These are phyloP conservation scores for Ampelocalamus luodianensis DNA, from an alignment of 176 grass and related monocot genomes.

Conservation along the genomic window DNA sequence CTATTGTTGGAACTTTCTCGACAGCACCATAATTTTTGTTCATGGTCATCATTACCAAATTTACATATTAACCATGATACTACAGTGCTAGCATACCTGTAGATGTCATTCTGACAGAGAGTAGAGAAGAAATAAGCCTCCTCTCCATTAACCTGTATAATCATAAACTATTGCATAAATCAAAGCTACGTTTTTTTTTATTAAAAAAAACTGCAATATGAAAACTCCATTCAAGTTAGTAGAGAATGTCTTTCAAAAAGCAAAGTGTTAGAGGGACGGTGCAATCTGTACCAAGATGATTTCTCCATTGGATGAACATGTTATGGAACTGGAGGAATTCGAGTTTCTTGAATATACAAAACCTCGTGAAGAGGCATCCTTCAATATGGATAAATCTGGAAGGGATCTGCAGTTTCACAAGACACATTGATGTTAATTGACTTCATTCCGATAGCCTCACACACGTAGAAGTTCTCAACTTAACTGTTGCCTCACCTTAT, in stretches of 20 bases:
- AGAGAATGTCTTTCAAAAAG: not conserved
- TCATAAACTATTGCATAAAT: slow-evolving; percentile 32
- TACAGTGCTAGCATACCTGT: slow-evolving; percentile 64
- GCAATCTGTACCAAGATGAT: slow-evolving; percentile 65
- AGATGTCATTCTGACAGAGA: slow-evolving; percentile 71
- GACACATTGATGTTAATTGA: slow-evolving; percentile 16
- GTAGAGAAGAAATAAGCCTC: slow-evolving; percentile 78
- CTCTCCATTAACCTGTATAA: slow-evolving; percentile 78
- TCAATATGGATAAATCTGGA: slow-evolving; percentile 84
- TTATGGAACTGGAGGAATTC: slow-evolving; percentile 56
- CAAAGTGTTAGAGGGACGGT: not conserved
- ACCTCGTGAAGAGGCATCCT: slow-evolving; percentile 67
- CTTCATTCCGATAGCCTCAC: slow-evolving; percentile 1
- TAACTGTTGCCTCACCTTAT: slow-evolving; percentile 62
- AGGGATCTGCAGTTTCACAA: slow-evolving; percentile 76
- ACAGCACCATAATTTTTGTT: not conserved
- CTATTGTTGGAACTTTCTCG: not conserved
- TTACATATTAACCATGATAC: slow-evolving; percentile 28
- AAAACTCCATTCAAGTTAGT: slow-evolving; percentile 5
- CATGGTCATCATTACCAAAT: not conserved
- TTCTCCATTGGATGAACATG: slow-evolving; percentile 82
- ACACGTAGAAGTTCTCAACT: slow-evolving; percentile 7
- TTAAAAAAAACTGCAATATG: not conserved
- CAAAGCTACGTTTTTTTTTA: slow-evolving; percentile 7
- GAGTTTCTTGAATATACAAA: slow-evolving; percentile 61